These are phyloP conservation scores for Pochonia chlamydosporia DNA, from an alignment of 2,329 filamentous ascomycete species.

Conservation along the genomic window DNA sequence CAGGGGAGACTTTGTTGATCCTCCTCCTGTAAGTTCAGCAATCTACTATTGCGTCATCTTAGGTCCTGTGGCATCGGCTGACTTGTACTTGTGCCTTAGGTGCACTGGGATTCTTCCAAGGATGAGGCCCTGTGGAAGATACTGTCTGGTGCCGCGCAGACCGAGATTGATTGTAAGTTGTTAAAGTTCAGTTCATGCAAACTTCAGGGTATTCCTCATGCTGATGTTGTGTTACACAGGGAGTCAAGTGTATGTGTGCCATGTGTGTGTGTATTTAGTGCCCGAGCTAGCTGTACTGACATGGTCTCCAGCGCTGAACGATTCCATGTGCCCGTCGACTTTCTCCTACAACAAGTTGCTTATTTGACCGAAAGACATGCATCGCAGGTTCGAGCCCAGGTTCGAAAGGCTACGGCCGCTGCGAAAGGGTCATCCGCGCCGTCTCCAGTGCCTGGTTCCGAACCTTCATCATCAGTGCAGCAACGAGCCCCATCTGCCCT, in stretches of 20 bases:
- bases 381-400: conserved; percentile 83
- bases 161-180: conserved; percentile 76
- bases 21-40: conserved; percentile 62
- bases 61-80: background rate
- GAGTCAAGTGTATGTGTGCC: conserved; percentile 68
- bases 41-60: background rate
- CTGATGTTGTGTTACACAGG: conserved; percentile 39
- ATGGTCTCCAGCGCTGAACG: conserved; percentile 55
- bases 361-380: conserved; percentile 91
- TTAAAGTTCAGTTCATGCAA: background rate
- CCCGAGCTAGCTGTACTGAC: background rate
- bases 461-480: conserved; percentile 30
- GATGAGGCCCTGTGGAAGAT: conserved; percentile 88
- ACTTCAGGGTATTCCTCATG: conserved; percentile 13
- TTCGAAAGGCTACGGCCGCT: conserved; percentile 65
- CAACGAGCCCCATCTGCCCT: conserved; percentile 46
- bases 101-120: conserved; percentile 82
- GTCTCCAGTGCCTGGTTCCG: conserved; percentile 50
- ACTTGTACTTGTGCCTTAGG: conserved; percentile 39
- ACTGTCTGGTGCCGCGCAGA: conserved; percentile 73
- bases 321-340: conserved; percentile 81
- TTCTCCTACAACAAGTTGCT: conserved; percentile 87
- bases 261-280: conserved; percentile 7
- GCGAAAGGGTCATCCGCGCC: conserved; percentile 50
- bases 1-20: conserved; percentile 83